A percentile compares a stretch with the other conserved stretches of the same genome.
Evolutionary conservation across 2,329 filamentous ascomycete species (phyloP).

Genomic region (Colletotrichum tropicale): DNA sequence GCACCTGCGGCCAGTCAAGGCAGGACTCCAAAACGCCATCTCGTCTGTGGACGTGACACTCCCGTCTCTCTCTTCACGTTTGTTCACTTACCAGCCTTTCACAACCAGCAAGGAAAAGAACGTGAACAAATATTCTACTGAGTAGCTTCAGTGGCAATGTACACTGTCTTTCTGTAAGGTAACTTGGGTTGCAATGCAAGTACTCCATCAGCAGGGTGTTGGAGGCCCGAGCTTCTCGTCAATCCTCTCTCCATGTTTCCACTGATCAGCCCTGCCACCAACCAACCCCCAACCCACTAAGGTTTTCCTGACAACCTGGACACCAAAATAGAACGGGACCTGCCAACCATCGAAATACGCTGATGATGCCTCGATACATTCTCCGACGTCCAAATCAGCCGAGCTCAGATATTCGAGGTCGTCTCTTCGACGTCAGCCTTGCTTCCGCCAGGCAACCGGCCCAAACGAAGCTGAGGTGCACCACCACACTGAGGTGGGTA

Average conservation of each 20-base stretch:
- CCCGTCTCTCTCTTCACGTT: background rate
- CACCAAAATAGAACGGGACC: constrained; percentile 2
- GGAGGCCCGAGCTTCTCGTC: constrained; percentile 5
- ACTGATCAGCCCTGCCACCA: background rate
- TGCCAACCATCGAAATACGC: background rate
- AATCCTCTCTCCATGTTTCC: constrained; percentile 6
- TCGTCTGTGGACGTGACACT: background rate
- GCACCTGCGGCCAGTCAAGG: background rate
- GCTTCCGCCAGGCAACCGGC: background rate
- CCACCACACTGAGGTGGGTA: background rate
- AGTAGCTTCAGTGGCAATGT: background rate
- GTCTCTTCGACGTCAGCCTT: background rate
- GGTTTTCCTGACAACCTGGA: background rate
- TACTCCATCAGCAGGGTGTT: background rate
- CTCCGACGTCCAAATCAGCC: background rate
- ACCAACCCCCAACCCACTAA: background rate
- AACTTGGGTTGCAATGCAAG: background rate
- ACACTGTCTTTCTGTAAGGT: background rate
- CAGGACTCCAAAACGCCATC: background rate
- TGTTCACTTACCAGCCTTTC: background rate
- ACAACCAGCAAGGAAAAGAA: background rate
- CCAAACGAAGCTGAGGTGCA: background rate
- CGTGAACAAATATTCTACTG: background rate
- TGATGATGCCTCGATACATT: background rate
- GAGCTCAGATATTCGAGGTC: background rate